These are phyloP conservation scores for Rosa lucieae DNA, from an alignment of 306 rosid species.

Conservation along the genomic window DNA sequence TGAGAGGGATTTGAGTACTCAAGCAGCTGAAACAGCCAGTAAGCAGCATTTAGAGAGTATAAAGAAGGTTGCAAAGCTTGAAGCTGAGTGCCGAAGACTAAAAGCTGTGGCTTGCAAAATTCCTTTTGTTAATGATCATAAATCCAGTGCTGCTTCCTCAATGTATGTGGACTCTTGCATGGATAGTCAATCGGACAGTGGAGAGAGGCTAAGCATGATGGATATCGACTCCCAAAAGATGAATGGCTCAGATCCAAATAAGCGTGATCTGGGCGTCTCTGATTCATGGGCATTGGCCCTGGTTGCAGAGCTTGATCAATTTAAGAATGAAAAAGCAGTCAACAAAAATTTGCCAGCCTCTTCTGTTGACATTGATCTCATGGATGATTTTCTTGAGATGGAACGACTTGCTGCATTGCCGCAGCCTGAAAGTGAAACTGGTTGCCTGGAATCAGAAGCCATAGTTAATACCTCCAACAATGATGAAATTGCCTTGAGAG, in stretches of 20 bases:
- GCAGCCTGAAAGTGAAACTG: slow-evolving; percentile 39
- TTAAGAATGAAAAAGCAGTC: slow-evolving; percentile 62
- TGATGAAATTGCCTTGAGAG: slow-evolving; percentile 48
- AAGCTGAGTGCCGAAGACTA: slow-evolving; percentile 86
- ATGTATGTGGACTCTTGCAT: slow-evolving; percentile 65
- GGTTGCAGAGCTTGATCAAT: slow-evolving; percentile 77
- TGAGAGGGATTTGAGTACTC: slow-evolving; percentile 91
- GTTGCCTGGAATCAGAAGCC: slow-evolving; percentile 39
- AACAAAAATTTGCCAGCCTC: slow-evolving; percentile 43
- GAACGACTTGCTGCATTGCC: slow-evolving; percentile 79
- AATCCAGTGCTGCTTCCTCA: slow-evolving; percentile 61
- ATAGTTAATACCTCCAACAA: slow-evolving; percentile 25
- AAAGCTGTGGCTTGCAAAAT: slow-evolving; percentile 46
- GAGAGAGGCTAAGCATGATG: slow-evolving; percentile 47
- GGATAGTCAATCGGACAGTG: slow-evolving; percentile 75
- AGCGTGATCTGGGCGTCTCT: slow-evolving; percentile 56
- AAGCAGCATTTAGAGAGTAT: slow-evolving; percentile 91
- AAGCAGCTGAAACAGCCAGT: slow-evolving; percentile 93
- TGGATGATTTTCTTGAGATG: slow-evolving; percentile 99
- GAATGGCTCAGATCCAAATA: slow-evolving; percentile 50
- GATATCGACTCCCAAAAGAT: slow-evolving; percentile 50
- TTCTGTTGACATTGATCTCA: slow-evolving; percentile 64
- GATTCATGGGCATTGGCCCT: slow-evolving; percentile 79
- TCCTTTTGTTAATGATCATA: slow-evolving; percentile 49
- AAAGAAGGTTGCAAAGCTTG: slow-evolving; percentile 84